Base-by-base conservation (phyloP, 1,284 basidiomycete genomes). In the Cryptococcus hybrid region DNA sequence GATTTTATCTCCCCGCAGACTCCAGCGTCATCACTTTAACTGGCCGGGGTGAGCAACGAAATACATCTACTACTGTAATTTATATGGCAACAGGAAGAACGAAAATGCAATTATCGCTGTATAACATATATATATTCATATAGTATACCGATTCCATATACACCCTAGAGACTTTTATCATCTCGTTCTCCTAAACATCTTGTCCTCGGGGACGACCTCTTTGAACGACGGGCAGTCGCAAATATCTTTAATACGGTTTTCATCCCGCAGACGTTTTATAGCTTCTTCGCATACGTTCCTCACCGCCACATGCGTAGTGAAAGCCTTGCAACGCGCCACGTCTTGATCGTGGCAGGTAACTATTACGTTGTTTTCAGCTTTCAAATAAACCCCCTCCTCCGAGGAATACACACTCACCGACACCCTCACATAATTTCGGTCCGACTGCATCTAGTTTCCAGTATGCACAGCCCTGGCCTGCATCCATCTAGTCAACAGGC, bases 231-330 rank as follows among this genome's bases (percentile, higher is more conserved):
- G 50, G 54, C 64, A 63, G 18, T 49, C 52, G 38, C 62, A 61
- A 2, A 59, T 12, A n/a, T 18, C 48, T 5, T 54, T 55, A n/a
- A 58, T 15, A 18, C 55, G 24, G 4, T 18, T 44, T 11, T 55
- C 58, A 36, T 43, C 51, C 12, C 54, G 43, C 37, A 66, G 34
- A 8, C 30, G 48, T 46, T 34, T 55, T 15, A 69, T 42, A 1
- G 65, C 65, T 9, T 49, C 35, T 47, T 63, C 61, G 50, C 70
- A 70, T 8, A 64, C 63, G 13, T 55, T 58, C 13, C 67, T 58
- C 5, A 62, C 55, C 3, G 68, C 67, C 3, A 67, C 13, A 3
- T 24, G 39, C 6, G 58, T 56, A 7, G 59, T 59, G 9, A 57
- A 53, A 12, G 51, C 64, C 12, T 40, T 45, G 0, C 47, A 65